Evolutionary conservation across 768 basidiomycete species (phyloP).

Genomic region (Suillus alpinus): DNA sequence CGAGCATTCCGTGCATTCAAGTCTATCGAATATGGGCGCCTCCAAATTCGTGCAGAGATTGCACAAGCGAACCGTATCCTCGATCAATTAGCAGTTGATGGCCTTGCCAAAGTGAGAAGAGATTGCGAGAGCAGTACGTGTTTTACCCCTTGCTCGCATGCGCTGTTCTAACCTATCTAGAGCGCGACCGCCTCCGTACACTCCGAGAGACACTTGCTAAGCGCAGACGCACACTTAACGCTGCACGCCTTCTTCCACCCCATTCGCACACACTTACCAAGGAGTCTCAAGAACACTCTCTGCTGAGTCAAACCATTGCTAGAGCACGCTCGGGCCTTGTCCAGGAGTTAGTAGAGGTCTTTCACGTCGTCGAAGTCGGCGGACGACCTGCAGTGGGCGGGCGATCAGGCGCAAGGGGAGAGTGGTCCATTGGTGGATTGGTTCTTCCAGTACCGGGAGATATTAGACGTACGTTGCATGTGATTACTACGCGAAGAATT

Average conservation of each 20-base stretch:
- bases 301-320: slow-evolving; percentile 53
- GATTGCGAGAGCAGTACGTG: slow-evolving; percentile 64
- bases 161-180: slow-evolving; percentile 29
- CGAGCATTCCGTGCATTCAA: slow-evolving; percentile 49
- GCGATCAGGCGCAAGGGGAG: slow-evolving; percentile 71
- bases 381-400: slow-evolving; percentile 74
- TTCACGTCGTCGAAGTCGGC: slow-evolving; percentile 79
- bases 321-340: slow-evolving; percentile 72
- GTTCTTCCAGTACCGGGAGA: slow-evolving; percentile 83
- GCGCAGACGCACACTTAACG: slow-evolving; percentile 64
- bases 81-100: slow-evolving; percentile 45
- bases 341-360: slow-evolving; percentile 81
- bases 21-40: slow-evolving; percentile 40
- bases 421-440: slow-evolving; percentile 82
- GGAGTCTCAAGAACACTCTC: slow-evolving; percentile 45
- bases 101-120: slow-evolving; percentile 46
- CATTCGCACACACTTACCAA: slow-evolving; percentile 27
- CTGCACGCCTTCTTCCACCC: slow-evolving; percentile 47
- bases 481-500: slow-evolving; percentile 10
- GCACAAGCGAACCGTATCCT: slow-evolving; percentile 47
- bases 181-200: slow-evolving; percentile 58
- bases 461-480: slow-evolving; percentile 54
- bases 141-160: background rate
- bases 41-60: slow-evolving; percentile 44
- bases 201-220: slow-evolving; percentile 60